phyloP scores from a whole-genome alignment of 345 rosid genomes.

The Isatis tinctoria region DNA sequence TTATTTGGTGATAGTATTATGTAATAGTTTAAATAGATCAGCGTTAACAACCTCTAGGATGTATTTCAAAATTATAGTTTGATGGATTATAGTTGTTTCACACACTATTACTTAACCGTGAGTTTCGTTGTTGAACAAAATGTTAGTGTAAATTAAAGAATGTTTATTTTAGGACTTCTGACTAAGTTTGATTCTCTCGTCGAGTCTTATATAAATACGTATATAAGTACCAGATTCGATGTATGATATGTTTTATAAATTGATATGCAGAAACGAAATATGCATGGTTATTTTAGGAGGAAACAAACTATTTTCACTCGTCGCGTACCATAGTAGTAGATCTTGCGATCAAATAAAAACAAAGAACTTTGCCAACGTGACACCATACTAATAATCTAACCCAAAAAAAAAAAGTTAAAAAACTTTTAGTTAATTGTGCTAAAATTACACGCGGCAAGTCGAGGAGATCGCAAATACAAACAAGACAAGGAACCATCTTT shows the following conservation, averaged over 20 bases:
- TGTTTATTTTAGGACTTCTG: not conserved
- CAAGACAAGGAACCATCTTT: slow-evolving; percentile 12
- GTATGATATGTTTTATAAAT: not conserved
- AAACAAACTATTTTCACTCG: not conserved
- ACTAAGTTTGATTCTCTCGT: too few species aligned
- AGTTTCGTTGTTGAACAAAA: not conserved
- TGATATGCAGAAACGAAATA: not conserved
- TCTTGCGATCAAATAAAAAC: not conserved
- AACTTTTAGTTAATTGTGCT: not conserved
- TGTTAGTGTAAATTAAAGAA: not conserved
- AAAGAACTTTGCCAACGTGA: not conserved
- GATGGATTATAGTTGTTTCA: too few species aligned
- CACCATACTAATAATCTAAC: not conserved
- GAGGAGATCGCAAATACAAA: slow-evolving; percentile 19
- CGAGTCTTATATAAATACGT: too few species aligned
- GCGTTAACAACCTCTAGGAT: too few species aligned
- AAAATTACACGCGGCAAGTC: slow-evolving; percentile 28
- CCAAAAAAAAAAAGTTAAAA: not conserved
- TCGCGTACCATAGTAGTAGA: not conserved
- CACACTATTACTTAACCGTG: too few species aligned
- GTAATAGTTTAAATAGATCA: too few species aligned
- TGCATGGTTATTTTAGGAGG: not conserved
- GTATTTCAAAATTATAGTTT: too few species aligned
- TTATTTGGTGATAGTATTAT: not conserved
- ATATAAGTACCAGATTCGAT: not conserved